These are phyloP conservation scores for Nannochloropsis granulata DNA, from an alignment of 108 stramenopile genomes.

Conservation along the genomic window DNA sequence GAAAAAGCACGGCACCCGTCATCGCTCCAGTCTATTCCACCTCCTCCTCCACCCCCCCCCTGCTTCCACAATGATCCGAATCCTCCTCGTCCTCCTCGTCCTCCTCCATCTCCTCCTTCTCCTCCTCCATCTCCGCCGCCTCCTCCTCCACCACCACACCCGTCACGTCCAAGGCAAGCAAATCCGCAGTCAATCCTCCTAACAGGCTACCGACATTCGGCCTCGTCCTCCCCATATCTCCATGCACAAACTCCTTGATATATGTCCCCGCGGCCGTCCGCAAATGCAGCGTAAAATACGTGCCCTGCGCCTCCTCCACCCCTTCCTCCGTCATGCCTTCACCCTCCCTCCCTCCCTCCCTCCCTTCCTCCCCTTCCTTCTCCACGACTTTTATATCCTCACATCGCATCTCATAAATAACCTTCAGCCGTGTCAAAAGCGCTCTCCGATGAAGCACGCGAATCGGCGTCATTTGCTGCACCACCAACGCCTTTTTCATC, in stretches of 20 bases:
- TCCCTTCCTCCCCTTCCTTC: neutral
- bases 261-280: slow-evolving; percentile 27
- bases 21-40: too few relatives aligned
- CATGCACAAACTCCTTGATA: slow-evolving; percentile 52
- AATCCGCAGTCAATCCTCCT: slow-evolving; percentile 21
- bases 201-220: slow-evolving; percentile 37
- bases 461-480: slow-evolving; percentile 41
- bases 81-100: neutral
- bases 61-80: too few relatives aligned
- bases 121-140: neutral
- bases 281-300: neutral
- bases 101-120: neutral
- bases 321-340: neutral
- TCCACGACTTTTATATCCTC: neutral
- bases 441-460: slow-evolving; percentile 46
- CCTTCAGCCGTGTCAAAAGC: slow-evolving; percentile 16
- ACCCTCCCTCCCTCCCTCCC: too few relatives aligned
- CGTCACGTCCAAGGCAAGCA: slow-evolving; percentile 37
- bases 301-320: neutral
- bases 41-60: too few relatives aligned
- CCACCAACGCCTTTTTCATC: slow-evolving; percentile 4
- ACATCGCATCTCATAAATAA: neutral
- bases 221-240: slow-evolving; percentile 43
- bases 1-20: too few relatives aligned
- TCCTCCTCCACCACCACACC: neutral